phyloP scores from a whole-genome alignment of 305 asterid genomes.

The Solanum chacoense region DNA sequence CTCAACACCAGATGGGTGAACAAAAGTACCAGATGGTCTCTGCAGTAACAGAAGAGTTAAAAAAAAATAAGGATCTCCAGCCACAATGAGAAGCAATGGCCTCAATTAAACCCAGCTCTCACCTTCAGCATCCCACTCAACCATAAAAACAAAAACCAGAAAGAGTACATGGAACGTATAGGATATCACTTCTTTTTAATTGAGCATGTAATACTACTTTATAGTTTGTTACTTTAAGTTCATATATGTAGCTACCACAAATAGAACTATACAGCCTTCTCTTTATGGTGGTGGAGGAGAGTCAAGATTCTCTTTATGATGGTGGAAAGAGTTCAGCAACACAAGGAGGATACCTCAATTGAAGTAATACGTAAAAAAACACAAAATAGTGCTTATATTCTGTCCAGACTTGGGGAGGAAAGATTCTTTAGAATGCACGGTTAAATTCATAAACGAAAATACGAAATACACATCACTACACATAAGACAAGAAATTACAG shows the following conservation, averaged over 20 bases:
- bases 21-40: conserved; percentile 46
- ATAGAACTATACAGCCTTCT: background rate
- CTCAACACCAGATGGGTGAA: conserved; percentile 80
- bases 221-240: background rate
- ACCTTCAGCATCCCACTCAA: background rate
- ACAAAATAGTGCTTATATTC: background rate
- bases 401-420: background rate
- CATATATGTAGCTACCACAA: background rate
- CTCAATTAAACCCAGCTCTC: background rate
- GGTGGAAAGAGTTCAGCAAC: background rate
- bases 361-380: background rate
- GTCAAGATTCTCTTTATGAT: background rate
- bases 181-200: background rate
- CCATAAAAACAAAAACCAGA: background rate
- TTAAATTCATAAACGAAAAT: background rate
- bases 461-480: background rate
- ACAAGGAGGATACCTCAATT: background rate
- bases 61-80: conserved; percentile 1
- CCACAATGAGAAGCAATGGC: background rate
- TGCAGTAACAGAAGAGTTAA: conserved; percentile 23
- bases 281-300: background rate
- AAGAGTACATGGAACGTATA: background rate
- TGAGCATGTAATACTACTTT: background rate
- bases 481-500: background rate
- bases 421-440: background rate